These are phyloP conservation scores for Alternaria angustiovoidea DNA, from an alignment of 2,329 filamentous ascomycete genomes.

Conservation along the genomic window DNA sequence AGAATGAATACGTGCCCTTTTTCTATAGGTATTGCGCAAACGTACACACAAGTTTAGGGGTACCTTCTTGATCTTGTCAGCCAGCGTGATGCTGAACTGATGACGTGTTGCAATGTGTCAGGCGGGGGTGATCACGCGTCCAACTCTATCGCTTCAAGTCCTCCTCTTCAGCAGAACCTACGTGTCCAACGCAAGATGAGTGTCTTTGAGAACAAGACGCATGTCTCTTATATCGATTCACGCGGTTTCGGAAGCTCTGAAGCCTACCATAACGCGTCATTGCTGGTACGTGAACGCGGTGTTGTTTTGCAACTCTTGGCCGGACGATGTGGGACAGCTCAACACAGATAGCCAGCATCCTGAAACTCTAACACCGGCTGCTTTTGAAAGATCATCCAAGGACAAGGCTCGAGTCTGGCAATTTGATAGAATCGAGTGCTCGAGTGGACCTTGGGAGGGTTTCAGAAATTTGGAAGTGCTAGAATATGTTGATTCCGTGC, in stretches of 20 bases:
- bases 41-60: not conserved
- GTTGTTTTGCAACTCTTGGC: slow-evolving; percentile 3
- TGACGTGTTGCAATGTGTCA: slow-evolving; percentile 17
- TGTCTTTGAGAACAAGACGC: not conserved
- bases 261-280: not conserved
- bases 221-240: not conserved
- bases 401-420: not conserved
- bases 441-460: not conserved
- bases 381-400: not conserved
- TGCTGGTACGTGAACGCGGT: not conserved
- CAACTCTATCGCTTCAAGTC: slow-evolving; percentile 2
- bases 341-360: not conserved
- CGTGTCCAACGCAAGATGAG: not conserved
- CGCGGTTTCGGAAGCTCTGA: not conserved
- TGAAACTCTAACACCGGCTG: not conserved
- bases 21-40: not conserved
- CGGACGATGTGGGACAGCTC: not conserved
- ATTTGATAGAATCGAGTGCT: not conserved
- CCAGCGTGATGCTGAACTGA: not conserved
- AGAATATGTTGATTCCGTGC: not conserved
- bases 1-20: not conserved
- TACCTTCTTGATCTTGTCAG: not conserved
- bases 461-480: not conserved
- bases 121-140: slow-evolving; percentile 20
- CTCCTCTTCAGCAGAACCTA: slow-evolving; percentile 14